Base-by-base conservation (phyloP, 495 filamentous ascomycete genomes). In the Penicillium psychrofluorescens region DNA sequence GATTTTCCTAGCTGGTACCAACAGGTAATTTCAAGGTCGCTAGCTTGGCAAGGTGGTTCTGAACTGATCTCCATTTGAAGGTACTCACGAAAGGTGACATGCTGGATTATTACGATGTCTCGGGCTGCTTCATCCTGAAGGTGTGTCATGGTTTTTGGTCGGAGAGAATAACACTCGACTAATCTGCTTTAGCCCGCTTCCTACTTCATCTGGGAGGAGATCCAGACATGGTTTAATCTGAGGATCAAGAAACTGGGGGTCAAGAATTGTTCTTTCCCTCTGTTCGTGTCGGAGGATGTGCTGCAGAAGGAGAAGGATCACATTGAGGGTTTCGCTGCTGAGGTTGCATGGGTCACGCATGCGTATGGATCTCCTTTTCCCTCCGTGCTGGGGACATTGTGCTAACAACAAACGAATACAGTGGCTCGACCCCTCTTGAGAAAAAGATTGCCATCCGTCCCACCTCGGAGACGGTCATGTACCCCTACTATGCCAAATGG, bases 341-440 rank as follows among this genome's bases (percentile, higher is more conserved):
- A 99, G 67, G 84, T 99, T 48, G 94, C 94, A 41, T 97, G 92
- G 92, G 94, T 99, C 33, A 97, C 94, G 29, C 88, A 92, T 66
- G 90, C 88, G 83, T 90, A 76, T 68, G 81, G 64, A 15, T 36
- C 44, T 15, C 29, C 22, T 36, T 38, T 16, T 38, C 11, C 38
- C 12, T 46, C 35, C 32, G 32, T 12, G 32, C 3, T 6, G 3
- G 7, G 9, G 32, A 0, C 10, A 34, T 22, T 22, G 4, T 34
- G 5, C 32, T 34, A 7, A 34, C 32, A 11, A 10, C 9, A 12
- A 34, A 11, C 3, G 0, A 0, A 10, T 46, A 16, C 39, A 59
- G 61, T 54, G 92, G 92, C 46, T 85, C 85, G 40, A 91, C 83
- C 51, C 83, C 92, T 48, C 83, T 99, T 15, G 94, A 96, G 61